Base-by-base conservation (phyloP, 768 basidiomycete species). In the Termitomyces sp. region DNA sequence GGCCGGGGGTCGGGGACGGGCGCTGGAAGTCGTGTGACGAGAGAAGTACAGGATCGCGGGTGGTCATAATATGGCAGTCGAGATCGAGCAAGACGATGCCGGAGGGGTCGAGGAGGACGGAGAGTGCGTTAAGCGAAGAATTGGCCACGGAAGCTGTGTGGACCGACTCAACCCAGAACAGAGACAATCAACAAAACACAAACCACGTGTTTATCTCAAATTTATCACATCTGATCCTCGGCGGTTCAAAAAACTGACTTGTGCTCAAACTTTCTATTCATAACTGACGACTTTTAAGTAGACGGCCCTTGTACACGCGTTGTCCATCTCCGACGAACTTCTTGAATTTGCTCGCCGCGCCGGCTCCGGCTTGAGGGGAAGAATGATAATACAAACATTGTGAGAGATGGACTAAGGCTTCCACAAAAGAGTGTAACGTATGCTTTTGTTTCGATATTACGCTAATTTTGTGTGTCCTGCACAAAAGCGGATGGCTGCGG, bases 1-100 rank as follows among this genome's bases (percentile, higher is more conserved):
- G 64, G 45, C 55, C 61, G 16, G 64, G 52, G 36, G 54, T 13
- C 26, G 59, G 43, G 36, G 62, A 43, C 26, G 61, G 47, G 40
- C 58, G 58, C 18, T 57, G 58, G 47, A 61, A 40, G 62, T 64
- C 63, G 61, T 61, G 66, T 56, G 59, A 54, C 42, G 45, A 32
- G 44, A 62, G 42, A 49, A 59, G 48, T 30, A 57, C 55, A 36
- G 62, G 48, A 47, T 65, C 63, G 58, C 59, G 64, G n/a, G 64
- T 43, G n/a, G 64, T 63, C 67, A 68, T 68, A 20, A 60, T 61
- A 46, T 42, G 22, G 40, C 26, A 20, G 40, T 45, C 52, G 9
- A 14, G 20, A 45, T 33, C 36, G 53, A 26, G 42, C 13, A 4
- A 14, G 6, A 36, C 7, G 35, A 32, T 22, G 51, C 52, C 52